Evolutionary conservation across 768 basidiomycete genomes (phyloP), one percentile per base, ranked within the genome.

Genomic region (Mycena floridula): DNA sequence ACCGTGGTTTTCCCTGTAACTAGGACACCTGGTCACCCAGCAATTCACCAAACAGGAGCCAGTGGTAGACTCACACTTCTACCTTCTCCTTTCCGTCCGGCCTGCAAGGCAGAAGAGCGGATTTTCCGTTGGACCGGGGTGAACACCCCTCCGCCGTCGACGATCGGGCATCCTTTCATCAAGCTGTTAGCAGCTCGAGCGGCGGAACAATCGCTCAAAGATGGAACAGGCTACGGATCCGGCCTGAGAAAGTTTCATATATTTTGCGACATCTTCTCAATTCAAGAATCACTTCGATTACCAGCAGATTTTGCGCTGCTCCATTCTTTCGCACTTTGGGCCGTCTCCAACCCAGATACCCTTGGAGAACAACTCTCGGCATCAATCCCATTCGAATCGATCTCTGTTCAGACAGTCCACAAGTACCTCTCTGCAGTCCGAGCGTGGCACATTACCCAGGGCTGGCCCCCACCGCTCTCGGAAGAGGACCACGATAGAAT

Each of bases 91-190:
- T 51, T 65, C 0, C 52, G 50, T 0, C 60, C 57, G 1, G 32
- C 26, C 20, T 59, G 60, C 42, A 39, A 25, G 5, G 58, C 60
- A 3, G 43, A 45, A 6, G 51, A 61, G 30, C 46, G 54, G 4
- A 49, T 61, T 25, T 56, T 59, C 46, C 11, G 7, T 7, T 70
- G 66, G 67, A 51, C 38, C 18, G 67, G 67, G 0, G 53, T 66
- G 1, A 59, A 62, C 44, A 37, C 46, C 1, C 57, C 66, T 0
- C 61, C 61, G 3, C 44, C 51, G 1, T 37, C 51, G 0, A 50
- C 48, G 5, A 47, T 67, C 9, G 25, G 51, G 13, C 7, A 54
- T 38, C 62, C 62, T 0, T 27, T 57, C 7, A 44, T 61, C 13
- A 5, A 21, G 3, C 23, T 12, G 15, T 45, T 65, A 0, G 52